phyloP scores from a whole-genome alignment of 805 yeast species.

The Ogataea haglerorum region DNA sequence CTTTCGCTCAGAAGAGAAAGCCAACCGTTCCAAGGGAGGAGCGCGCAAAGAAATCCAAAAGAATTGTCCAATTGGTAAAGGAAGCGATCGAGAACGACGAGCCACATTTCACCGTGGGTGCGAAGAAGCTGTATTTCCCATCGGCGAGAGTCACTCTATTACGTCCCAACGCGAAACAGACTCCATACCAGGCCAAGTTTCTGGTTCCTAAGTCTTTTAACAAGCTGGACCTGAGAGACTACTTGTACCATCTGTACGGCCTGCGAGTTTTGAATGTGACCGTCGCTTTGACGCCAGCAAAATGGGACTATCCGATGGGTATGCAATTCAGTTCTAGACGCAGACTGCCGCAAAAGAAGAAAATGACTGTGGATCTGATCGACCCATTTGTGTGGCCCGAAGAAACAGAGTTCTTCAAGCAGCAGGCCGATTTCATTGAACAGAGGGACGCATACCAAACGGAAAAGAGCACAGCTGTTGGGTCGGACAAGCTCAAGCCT shows the following conservation, averaged over 20 bases:
- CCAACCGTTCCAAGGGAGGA: slow-evolving; percentile 21
- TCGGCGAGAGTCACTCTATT: slow-evolving; percentile 75
- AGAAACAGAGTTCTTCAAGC: slow-evolving; percentile 35
- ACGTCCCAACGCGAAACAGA: slow-evolving; percentile 92
- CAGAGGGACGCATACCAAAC: slow-evolving; percentile 52
- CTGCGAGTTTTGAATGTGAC: slow-evolving; percentile 86
- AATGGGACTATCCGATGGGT: slow-evolving; percentile 53
- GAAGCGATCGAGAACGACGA: slow-evolving; percentile 56
- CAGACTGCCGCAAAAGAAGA: slow-evolving; percentile 79
- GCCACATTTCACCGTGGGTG: slow-evolving; percentile 84
- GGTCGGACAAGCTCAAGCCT: slow-evolving; percentile 69
- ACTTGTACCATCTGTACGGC: slow-evolving; percentile 85
- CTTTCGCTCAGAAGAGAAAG: slow-evolving; percentile 25
- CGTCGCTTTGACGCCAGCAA: slow-evolving; percentile 76
- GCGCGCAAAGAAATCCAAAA: slow-evolving; percentile 28
- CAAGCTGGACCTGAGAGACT: slow-evolving; percentile 91
- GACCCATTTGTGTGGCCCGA: slow-evolving; percentile 97
- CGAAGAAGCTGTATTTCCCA: slow-evolving; percentile 75
- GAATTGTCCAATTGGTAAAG: slow-evolving; percentile 28
- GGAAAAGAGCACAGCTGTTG: slow-evolving; percentile 45
- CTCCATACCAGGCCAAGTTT: slow-evolving; percentile 96
- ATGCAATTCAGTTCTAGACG: slow-evolving; percentile 60
- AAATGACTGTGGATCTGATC: slow-evolving; percentile 95
- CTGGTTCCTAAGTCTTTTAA: slow-evolving; percentile 92
- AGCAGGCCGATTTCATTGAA: slow-evolving; percentile 33